phyloP scores from a whole-genome alignment of 176 grass and related monocot genomes.

The Typha latifolia region DNA sequence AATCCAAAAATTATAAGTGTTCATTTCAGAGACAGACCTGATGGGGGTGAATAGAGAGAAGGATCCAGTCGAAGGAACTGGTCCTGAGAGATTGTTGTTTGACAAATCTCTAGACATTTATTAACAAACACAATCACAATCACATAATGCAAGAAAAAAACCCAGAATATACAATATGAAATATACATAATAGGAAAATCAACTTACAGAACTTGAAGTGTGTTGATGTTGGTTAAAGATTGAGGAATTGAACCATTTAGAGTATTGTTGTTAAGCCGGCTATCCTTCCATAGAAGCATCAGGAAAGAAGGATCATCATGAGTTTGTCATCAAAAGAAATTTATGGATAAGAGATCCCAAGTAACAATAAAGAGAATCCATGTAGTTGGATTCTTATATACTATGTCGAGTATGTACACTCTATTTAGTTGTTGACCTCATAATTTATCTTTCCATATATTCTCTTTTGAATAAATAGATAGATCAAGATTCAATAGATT shows the following conservation, averaged over 20 bases:
- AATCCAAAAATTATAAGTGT: conserved; percentile 8
- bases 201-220: conserved; percentile 81
- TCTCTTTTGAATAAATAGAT: no score
- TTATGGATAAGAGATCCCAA: no score
- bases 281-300: conserved; percentile 40
- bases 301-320: conserved; percentile 1
- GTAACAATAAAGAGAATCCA: no score
- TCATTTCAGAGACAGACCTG: conserved; percentile 33
- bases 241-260: conserved; percentile 39
- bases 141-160: conserved; percentile 5
- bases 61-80: conserved; percentile 54
- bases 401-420: no score
- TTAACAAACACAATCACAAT: conserved; percentile 18
- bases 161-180: conserved; percentile 5
- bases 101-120: conserved; percentile 55
- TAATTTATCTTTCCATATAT: no score
- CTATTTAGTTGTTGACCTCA: no score
- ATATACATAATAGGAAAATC: background rate
- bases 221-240: conserved; percentile 46
- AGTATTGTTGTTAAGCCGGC: conserved; percentile 80
- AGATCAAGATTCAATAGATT: no score
- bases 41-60: conserved; percentile 80
- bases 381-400: no score
- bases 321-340: no score
- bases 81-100: conserved; percentile 54